phyloP scores from a whole-genome alignment of 2,329 filamentous ascomycete species.

The Penicillium psychrosexuale region DNA sequence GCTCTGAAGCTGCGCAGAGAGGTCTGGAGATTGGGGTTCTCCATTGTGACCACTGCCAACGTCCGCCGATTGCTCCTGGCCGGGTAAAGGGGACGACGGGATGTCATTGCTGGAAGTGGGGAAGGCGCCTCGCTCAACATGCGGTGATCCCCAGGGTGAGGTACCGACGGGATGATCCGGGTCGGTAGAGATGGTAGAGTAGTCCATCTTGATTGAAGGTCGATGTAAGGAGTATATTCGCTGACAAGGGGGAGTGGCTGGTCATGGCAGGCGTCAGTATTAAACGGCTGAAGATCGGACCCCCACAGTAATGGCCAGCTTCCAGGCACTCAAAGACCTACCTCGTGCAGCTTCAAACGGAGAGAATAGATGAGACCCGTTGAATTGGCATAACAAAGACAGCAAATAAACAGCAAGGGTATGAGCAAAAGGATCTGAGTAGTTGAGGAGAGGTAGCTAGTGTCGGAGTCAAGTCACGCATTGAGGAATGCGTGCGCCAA shows the following conservation, averaged over 20 bases:
- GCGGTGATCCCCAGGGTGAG: conserved; percentile 64
- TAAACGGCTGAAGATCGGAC: conserved; percentile 18
- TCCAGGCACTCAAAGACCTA: conserved; percentile 13
- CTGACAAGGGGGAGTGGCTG: conserved; percentile 20
- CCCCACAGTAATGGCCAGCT: conserved; percentile 20
- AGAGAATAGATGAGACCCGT: neutral
- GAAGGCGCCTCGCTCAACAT: conserved; percentile 46
- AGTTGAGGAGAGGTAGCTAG: conserved; percentile 1
- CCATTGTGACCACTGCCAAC: conserved; percentile 22
- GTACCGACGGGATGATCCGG: conserved; percentile 56
- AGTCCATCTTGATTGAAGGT: conserved; percentile 56
- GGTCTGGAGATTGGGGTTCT: conserved; percentile 42
- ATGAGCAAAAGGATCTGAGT: neutral
- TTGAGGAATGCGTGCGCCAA: conserved; percentile 25
- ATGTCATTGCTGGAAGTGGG: conserved; percentile 36
- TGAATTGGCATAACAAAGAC: conserved; percentile 10
- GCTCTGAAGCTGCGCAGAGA: conserved; percentile 43
- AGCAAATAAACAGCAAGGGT: conserved; percentile 1
- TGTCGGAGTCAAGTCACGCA: conserved; percentile 17
- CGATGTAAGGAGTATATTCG: conserved; percentile 19
- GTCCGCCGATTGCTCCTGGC: conserved; percentile 35
- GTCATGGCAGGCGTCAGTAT: conserved; percentile 25
- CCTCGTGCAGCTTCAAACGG: conserved; percentile 14
- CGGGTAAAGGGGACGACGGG: conserved; percentile 42
- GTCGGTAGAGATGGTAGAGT: conserved; percentile 58